These are phyloP conservation scores for Gentiana straminea DNA, from an alignment of 257 asterid genomes.

Conservation along the genomic window DNA sequence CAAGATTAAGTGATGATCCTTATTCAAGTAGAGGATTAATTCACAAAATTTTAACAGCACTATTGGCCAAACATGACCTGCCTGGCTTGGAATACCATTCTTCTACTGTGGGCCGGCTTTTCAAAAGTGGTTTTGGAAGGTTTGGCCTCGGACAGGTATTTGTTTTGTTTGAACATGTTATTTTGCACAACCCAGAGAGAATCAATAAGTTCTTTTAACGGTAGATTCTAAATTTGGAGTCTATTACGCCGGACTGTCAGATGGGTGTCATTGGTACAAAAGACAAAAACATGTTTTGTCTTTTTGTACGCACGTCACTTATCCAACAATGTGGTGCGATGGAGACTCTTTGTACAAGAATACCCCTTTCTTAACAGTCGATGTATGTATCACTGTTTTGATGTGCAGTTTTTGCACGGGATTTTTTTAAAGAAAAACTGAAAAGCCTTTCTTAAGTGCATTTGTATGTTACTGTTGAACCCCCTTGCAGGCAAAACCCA, in stretches of 20 bases:
- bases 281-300: no score
- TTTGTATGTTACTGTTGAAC: constrained; percentile 4
- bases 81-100: constrained; percentile 93
- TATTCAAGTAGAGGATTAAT: constrained; percentile 66
- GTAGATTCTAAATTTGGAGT: no score
- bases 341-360: no score
- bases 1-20: constrained; percentile 53
- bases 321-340: no score
- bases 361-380: constrained; percentile 1
- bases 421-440: no score
- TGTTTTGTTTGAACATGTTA: neutral
- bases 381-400: neutral
- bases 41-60: constrained; percentile 46
- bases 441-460: no score
- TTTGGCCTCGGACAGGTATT: constrained; percentile 95
- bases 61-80: constrained; percentile 59
- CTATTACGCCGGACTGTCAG: no score
- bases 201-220: no score
- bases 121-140: constrained; percentile 95
- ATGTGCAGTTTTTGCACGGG: constrained; percentile 12
- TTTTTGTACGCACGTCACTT: no score
- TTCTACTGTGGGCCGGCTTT: constrained; percentile 91
- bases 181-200: no score
- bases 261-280: no score
- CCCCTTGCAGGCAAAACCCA: constrained; percentile 67